These are phyloP conservation scores for Plenodomus tracheiphilus DNA, from an alignment of 2,329 filamentous ascomycete genomes.

Conservation along the genomic window DNA sequence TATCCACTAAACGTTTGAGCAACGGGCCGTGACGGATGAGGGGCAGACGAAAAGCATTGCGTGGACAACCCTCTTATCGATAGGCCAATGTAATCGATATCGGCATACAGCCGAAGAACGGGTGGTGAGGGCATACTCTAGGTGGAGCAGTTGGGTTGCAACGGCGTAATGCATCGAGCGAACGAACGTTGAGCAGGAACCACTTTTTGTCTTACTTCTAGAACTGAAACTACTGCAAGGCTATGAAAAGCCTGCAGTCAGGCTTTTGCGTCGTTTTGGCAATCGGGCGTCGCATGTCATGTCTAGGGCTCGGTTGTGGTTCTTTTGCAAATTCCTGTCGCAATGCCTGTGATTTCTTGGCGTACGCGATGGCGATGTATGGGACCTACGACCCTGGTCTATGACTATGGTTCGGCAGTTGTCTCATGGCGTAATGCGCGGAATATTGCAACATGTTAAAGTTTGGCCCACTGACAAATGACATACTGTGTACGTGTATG, in stretches of 20 bases:
- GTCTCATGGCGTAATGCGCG: background rate
- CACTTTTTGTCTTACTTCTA: slow-evolving; percentile 6
- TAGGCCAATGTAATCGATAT: slow-evolving; percentile 7
- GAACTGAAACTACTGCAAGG: slow-evolving; percentile 10
- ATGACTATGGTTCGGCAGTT: background rate
- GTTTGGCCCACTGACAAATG: too few species aligned
- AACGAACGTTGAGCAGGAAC: slow-evolving; percentile 6
- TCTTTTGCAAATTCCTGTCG: background rate
- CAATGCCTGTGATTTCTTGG: background rate
- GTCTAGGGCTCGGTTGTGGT: background rate
- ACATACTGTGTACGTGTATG: too few species aligned
- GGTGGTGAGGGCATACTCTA: background rate
- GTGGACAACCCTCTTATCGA: slow-evolving; percentile 1
- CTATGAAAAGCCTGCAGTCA: slow-evolving; percentile 2
- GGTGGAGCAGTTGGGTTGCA: slow-evolving; percentile 2
- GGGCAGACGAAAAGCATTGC: background rate
- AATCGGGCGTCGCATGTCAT: background rate
- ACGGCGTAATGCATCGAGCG: background rate
- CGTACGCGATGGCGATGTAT: background rate
- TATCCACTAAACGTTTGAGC: background rate
- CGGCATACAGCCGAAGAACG: background rate
- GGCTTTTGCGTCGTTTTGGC: background rate
- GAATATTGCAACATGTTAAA: too few species aligned
- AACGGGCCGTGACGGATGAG: background rate
- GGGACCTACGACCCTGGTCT: background rate